Evolutionary conservation across 345 rosid genomes (phyloP), one percentile per base, ranked within the genome.

Genomic region (Brassica carinata): DNA sequence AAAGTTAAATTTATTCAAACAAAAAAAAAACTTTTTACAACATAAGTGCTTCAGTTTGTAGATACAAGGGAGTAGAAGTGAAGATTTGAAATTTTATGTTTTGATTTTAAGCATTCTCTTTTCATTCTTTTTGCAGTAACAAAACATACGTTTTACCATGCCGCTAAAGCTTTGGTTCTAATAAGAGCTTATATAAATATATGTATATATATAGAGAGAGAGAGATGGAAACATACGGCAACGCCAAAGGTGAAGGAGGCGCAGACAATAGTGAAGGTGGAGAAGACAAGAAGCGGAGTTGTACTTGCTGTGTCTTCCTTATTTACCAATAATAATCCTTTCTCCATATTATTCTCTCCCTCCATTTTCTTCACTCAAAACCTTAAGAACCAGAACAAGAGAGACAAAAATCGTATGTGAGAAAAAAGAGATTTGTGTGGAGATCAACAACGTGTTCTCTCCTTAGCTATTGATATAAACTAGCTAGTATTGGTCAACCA

Each of bases 241-340:
- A 73, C 71, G 14, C 91, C 91, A 70, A 31, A 88, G 79, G 75
- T 58, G 82, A 85, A 83, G 71, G 88, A 88, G 73, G 89, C 89
- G 23, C 83, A 85, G 67, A 80, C 84, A 48, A 93, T 89, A 18
- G 87, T 79, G 58, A 87, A 74, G 30, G 94, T 87, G 72, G 91
- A 80, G 34, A 87, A 75, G 48, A 89, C 10, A 67, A 82, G 78
- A 17, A 74, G 59, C 7, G 33, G 79, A 63, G 83, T 80, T 69
- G 14, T 38, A 9, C 13, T 80, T 53, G 66, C 67, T 15, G 19
- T 36, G 1, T 69, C 76, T 69, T 80, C 75, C 8, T 2, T 51
- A 1, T 62, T 69, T 26, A 8, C 75, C 48, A 69, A 8, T 15
- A 80, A 64, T 11, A 75, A 69, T 53, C 72, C 79, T 80, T 68